Conservation (phyloP, 2,329 filamentous ascomycete genomes). For the Stenocarpella maydis region DNA sequence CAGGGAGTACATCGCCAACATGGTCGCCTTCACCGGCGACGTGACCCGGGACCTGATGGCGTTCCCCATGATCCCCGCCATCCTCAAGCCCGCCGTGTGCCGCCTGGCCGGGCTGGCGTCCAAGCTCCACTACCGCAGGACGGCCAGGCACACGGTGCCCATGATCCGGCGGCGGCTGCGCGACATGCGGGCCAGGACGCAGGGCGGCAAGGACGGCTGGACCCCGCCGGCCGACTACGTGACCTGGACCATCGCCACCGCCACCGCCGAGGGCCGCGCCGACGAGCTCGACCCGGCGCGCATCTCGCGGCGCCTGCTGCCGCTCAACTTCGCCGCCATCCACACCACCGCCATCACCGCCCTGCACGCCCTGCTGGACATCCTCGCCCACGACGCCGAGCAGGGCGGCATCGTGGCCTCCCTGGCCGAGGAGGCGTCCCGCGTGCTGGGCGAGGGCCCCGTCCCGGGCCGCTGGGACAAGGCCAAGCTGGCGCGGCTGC, state of each 20-base stretch:
- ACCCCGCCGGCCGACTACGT: slow-evolving; percentile 63
- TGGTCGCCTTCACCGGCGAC: slow-evolving; percentile 58
- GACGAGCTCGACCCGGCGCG: slow-evolving; percentile 55
- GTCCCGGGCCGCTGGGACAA: slow-evolving; percentile 57
- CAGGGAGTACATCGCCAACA: slow-evolving; percentile 54
- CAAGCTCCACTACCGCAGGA: slow-evolving; percentile 55
- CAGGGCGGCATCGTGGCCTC: slow-evolving; percentile 46
- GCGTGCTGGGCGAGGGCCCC: slow-evolving; percentile 44
- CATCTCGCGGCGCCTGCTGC: slow-evolving; percentile 61
- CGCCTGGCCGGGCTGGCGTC: slow-evolving; percentile 54
- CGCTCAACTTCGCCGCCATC: slow-evolving; percentile 66
- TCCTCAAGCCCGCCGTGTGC: slow-evolving; percentile 59
- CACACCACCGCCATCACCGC: slow-evolving; percentile 65
- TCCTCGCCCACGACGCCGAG: slow-evolving; percentile 50
- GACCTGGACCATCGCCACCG: slow-evolving; percentile 64
- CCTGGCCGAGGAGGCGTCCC: slow-evolving; percentile 53
- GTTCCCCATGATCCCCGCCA: slow-evolving; percentile 55
- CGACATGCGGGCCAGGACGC: slow-evolving; percentile 54
- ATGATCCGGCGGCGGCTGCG: slow-evolving; percentile 58
- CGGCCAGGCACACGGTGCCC: slow-evolving; percentile 53
- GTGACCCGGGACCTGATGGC: slow-evolving; percentile 55
- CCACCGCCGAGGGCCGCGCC: slow-evolving; percentile 51
- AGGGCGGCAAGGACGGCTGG: slow-evolving; percentile 48
- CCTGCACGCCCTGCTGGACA: slow-evolving; percentile 55
- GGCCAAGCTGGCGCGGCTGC: slow-evolving; percentile 50